Percentiles rank a stretch among this genome's conserved stretches.
phyloP scores from a whole-genome alignment of 257 asterid species.

The Primulina huaijiensis region DNA sequence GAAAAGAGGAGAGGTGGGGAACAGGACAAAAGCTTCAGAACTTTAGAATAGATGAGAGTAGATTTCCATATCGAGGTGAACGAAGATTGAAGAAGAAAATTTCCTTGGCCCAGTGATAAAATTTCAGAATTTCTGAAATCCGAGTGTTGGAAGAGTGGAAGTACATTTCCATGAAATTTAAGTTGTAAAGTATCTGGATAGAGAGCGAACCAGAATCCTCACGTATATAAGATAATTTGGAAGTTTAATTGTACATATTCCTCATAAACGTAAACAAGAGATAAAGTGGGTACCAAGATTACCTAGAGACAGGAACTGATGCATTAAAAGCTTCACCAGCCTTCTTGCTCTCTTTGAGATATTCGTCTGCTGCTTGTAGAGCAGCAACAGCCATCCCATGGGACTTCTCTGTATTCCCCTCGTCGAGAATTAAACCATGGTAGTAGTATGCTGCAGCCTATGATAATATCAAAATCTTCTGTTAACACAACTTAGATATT shows the following conservation, averaged over 20 bases:
- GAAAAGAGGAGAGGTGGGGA: too few species aligned
- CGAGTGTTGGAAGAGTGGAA: background rate
- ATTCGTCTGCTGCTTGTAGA: conserved; percentile 95
- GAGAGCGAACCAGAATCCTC: background rate
- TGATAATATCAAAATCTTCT: conserved; percentile 10
- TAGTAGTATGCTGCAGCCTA: conserved; percentile 97
- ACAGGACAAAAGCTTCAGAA: too few species aligned
- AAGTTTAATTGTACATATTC: background rate
- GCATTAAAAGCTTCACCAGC: conserved; percentile 74
- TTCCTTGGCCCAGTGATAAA: background rate
- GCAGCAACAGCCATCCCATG: conserved; percentile 99
- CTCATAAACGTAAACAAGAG: background rate
- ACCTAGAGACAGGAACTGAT: conserved; percentile 82
- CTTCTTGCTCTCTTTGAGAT: conserved; percentile 90
- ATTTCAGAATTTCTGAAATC: background rate
- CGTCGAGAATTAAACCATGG: conserved; percentile 96
- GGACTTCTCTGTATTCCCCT: conserved; percentile 93
- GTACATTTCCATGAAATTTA: background rate
- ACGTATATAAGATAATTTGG: background rate
- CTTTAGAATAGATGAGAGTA: too few species aligned
- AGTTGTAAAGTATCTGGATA: background rate
- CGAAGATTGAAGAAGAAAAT: background rate
- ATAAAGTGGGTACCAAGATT: conserved; percentile 21
- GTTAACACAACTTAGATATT: background rate
- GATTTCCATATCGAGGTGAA: background rate